phyloP scores from a whole-genome alignment of 2,329 filamentous ascomycete genomes.

The Lecanicillium sp. region DNA sequence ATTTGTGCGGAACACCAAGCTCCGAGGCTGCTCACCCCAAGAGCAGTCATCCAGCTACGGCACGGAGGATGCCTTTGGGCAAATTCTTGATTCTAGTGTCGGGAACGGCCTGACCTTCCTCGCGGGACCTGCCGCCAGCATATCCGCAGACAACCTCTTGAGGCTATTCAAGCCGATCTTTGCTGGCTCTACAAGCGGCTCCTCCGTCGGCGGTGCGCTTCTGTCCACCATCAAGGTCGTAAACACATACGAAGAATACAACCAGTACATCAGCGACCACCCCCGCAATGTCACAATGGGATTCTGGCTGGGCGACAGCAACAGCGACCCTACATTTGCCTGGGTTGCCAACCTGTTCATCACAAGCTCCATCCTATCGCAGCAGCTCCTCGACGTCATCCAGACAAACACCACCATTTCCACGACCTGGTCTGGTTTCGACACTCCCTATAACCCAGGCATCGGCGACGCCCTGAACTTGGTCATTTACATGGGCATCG shows the following conservation, averaged over 20 bases:
- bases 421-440: slow-evolving; percentile 69
- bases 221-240: slow-evolving; percentile 44
- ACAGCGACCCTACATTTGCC: slow-evolving; percentile 57
- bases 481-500: slow-evolving; percentile 74
- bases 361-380: slow-evolving; percentile 52
- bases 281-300: slow-evolving; percentile 68
- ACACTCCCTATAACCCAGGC: slow-evolving; percentile 62
- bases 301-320: slow-evolving; percentile 64
- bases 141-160: slow-evolving; percentile 27
- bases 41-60: slow-evolving; percentile 38
- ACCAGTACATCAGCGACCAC: slow-evolving; percentile 53
- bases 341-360: slow-evolving; percentile 61
- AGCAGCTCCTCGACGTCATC: slow-evolving; percentile 61
- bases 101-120: slow-evolving; percentile 21
- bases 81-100: slow-evolving; percentile 21
- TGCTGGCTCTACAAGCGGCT: slow-evolving; percentile 19
- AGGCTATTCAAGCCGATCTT: slow-evolving; percentile 38
- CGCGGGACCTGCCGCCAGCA: slow-evolving; percentile 30
- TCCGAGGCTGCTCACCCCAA: slow-evolving; percentile 45
- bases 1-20: slow-evolving; percentile 56
- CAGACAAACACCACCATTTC: slow-evolving; percentile 63
- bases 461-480: slow-evolving; percentile 72
- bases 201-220: slow-evolving; percentile 17
- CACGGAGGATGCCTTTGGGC: slow-evolving; percentile 34
- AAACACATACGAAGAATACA: slow-evolving; percentile 62